Evolutionary conservation across 2,329 filamentous ascomycete genomes (phyloP).

Genomic region (Graphiopsis chlorocephala): DNA sequence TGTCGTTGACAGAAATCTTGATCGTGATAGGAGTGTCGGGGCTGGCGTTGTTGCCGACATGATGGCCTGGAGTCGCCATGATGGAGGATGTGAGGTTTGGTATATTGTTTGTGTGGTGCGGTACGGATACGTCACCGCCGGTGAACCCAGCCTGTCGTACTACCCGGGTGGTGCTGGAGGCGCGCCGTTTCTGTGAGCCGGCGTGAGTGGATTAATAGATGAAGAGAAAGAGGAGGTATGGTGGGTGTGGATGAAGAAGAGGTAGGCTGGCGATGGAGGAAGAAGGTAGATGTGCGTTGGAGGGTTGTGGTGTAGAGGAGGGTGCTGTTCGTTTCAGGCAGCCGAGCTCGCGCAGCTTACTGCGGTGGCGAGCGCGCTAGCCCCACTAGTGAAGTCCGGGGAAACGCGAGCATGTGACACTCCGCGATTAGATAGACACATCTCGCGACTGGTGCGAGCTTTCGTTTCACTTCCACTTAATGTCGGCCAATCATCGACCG

Average conservation of each 20-base stretch:
- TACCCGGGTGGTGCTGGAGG: neutral
- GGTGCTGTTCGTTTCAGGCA: neutral
- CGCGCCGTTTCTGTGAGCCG: conserved; percentile 12
- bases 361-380: neutral
- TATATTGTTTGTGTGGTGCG: neutral
- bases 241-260: neutral
- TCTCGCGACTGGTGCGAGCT: too few relatives aligned
- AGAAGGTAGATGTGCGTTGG: neutral
- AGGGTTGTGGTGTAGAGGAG: neutral
- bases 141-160: too few relatives aligned
- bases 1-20: conserved; percentile 77
- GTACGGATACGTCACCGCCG: too few relatives aligned
- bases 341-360: neutral
- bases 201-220: neutral
- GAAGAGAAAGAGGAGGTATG: neutral
- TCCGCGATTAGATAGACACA: too few relatives aligned
- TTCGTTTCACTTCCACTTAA: neutral
- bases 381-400: too few relatives aligned
- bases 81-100: conserved; percentile 17
- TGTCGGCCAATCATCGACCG: neutral
- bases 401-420: too few relatives aligned
- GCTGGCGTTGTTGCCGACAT: conserved; percentile 35
- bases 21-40: conserved; percentile 76
- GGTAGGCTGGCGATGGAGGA: neutral
- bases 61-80: conserved; percentile 35